Evolutionary conservation across 805 yeast genomes (phyloP).

Genomic region (Debaryomyces maramus): DNA sequence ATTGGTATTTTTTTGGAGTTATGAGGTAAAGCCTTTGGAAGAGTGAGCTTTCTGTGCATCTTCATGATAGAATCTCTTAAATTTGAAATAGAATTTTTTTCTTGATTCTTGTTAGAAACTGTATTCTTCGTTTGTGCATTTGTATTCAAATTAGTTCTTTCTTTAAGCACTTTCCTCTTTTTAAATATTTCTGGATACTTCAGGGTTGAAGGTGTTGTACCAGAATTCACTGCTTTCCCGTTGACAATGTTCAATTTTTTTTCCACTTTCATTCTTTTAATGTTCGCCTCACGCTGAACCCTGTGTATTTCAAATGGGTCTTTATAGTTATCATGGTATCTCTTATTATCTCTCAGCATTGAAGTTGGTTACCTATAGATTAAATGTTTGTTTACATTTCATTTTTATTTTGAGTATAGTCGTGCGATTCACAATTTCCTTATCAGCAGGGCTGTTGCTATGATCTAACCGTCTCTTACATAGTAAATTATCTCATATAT

Average conservation of each 20-base stretch:
- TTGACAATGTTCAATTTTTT: constrained; percentile 5
- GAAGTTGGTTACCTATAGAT: background rate
- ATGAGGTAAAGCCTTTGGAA: background rate
- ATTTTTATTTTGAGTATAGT: background rate
- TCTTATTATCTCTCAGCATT: background rate
- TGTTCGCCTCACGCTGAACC: constrained; percentile 8
- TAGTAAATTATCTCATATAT: too few relatives aligned
- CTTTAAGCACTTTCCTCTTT: background rate
- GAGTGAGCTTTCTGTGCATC: background rate
- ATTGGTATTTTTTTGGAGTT: background rate
- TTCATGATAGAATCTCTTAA: background rate
- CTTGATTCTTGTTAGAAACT: background rate
- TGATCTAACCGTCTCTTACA: too few relatives aligned
- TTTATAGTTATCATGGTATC: constrained; percentile 1
- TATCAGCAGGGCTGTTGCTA: too few relatives aligned
- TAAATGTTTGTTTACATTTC: background rate
- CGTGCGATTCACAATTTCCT: background rate
- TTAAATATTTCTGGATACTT: too few relatives aligned
- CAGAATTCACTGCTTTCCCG: constrained; percentile 1
- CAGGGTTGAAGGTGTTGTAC: background rate
- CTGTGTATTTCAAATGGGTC: constrained; percentile 11
- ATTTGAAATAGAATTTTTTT: background rate
- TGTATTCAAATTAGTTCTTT: background rate
- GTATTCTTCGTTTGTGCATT: background rate
- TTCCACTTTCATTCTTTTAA: constrained; percentile 9